Conservation (phyloP, 306 rosid genomes). For the Crotalaria pallida region DNA sequence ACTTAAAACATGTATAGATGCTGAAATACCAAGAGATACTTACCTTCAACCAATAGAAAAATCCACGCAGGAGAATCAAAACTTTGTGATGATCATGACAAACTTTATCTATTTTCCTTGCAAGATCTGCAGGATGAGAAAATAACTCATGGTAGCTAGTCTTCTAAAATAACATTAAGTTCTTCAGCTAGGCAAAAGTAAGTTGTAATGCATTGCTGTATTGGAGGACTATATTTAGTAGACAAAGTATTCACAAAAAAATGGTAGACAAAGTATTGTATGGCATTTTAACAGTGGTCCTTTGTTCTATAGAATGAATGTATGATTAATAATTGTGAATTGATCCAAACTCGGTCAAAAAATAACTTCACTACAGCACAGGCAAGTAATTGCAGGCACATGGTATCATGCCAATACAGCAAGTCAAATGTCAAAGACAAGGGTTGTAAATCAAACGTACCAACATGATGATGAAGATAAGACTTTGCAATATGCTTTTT, state of each 20-base stretch:
- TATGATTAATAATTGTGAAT: neutral
- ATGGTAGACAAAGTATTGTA: neutral
- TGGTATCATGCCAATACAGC: neutral
- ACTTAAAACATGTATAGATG: neutral
- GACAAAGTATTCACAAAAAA: too few relatives aligned
- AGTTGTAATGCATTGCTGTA: neutral
- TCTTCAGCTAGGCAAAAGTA: neutral
- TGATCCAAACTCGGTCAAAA: neutral
- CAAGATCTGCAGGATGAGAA: constrained; percentile 46
- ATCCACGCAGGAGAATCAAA: constrained; percentile 66
- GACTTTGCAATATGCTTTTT: constrained; percentile 15
- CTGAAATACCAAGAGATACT: constrained; percentile 11
- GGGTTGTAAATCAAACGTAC: constrained; percentile 19
- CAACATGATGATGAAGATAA: constrained; percentile 22
- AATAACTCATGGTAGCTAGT: neutral
- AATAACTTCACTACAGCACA: neutral
- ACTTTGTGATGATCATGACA: constrained; percentile 28
- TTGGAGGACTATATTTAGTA: too few relatives aligned
- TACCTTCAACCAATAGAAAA: constrained; percentile 60
- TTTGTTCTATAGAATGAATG: too few relatives aligned
- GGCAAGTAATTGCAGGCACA: neutral
- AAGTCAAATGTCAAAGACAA: neutral
- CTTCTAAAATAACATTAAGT: neutral
- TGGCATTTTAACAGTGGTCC: neutral
- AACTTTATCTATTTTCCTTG: constrained; percentile 26